Evolutionary conservation across 768 basidiomycete species (phyloP), one percentile per base, ranked within the genome.

Genomic region (Arthromyces matolae): DNA sequence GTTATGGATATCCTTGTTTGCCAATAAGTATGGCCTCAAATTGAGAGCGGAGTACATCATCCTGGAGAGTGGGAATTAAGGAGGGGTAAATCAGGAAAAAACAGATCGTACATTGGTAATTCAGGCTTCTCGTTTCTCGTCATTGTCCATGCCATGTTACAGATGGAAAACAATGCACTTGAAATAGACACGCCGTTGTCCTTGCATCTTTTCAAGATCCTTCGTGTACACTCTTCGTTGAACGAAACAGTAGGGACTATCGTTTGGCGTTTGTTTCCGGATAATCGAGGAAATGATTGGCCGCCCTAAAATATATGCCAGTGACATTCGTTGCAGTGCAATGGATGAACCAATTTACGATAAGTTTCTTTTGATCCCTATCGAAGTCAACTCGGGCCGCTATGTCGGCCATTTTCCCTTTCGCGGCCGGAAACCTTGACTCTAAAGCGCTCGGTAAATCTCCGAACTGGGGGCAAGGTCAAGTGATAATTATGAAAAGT

Each of bases 11-110:
- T 71, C 59, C 42, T 69, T 71, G 45, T 70, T 67, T 22, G 67
- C 66, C 32, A 68, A 56, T 32, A 82, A 66, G 59, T 79, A 76
- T 4, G 84, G 81, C 3, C 90, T 79, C 31, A 91, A 68, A 64
- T 92, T 93, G 40, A 91, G 70, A 10, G 91, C 89, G 7, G 88
- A 87, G 63, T 93, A 93, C 79, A 93, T 83, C 81, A 92, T 79
- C 47, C 81, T 84, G 3, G 37, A 24, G 16, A 33, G 45, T 5
- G 12, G 28, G 19, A 19, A 27, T 23, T 25, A 19, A 23, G 18
- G 8, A 24, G 19, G 19, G 16, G 25, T n/a, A 42, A 18, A n/a
- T 37, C 33, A 8, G 28, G 22, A 18, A 22, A 34, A 31, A 25
- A 0, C 29, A 29, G 16, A 47, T 57, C 73, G 58, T 62, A 81